phyloP scores from a whole-genome alignment of 2,329 filamentous ascomycete species.

The Cladophialophora chaetospira region DNA sequence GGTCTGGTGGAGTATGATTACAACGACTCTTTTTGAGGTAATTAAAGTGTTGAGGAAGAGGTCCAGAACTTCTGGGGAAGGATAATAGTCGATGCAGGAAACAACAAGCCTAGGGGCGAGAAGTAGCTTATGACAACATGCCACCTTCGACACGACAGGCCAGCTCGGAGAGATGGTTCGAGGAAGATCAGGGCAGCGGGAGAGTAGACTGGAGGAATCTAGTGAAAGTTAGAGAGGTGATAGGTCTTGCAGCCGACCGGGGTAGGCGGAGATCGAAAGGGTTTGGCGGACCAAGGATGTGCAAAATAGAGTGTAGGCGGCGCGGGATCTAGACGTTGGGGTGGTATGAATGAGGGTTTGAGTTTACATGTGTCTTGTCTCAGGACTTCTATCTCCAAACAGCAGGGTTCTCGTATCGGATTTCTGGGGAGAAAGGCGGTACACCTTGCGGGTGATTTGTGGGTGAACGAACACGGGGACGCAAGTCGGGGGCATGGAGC shows the following conservation, averaged over 20 bases:
- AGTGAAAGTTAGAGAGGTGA: neutral
- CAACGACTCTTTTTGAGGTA: neutral
- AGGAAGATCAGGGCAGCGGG: constrained; percentile 12
- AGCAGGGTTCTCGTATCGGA: too few species aligned
- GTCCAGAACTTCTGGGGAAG: constrained; percentile 2
- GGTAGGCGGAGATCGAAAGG: neutral
- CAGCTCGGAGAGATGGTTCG: constrained; percentile 12
- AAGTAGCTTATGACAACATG: constrained; percentile 28
- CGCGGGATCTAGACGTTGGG: neutral
- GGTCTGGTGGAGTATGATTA: neutral
- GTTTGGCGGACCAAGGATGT: neutral
- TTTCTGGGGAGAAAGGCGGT: neutral
- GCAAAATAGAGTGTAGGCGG: neutral
- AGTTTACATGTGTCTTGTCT: neutral
- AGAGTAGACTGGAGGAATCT: constrained; percentile 13
- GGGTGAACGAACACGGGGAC: neutral
- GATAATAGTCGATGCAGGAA: neutral
- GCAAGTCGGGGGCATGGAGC: neutral
- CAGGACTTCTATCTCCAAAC: too few species aligned
- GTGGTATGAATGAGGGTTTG: constrained; percentile 10
- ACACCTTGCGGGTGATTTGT: neutral
- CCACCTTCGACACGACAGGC: constrained; percentile 15
- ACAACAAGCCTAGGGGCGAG: neutral
- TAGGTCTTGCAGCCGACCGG: neutral
- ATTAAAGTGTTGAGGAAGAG: neutral